A percentile compares a stretch with the other conserved stretches of the same genome.
These are phyloP conservation scores for Aegilops bicornis DNA, from an alignment of 176 grass and related monocot genomes.

Conservation along the genomic window DNA sequence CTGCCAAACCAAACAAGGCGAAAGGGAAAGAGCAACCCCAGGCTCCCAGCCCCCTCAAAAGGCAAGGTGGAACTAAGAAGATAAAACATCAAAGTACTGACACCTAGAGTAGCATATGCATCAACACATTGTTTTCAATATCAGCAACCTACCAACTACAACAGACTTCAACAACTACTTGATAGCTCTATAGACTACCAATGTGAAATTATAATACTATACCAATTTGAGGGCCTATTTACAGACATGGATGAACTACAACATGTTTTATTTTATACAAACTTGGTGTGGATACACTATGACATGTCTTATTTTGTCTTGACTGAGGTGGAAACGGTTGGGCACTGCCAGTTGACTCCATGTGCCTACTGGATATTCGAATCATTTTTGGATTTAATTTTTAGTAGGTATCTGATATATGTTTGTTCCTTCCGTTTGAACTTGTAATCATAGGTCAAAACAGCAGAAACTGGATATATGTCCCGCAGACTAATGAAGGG, in stretches of 20 bases:
- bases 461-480: conserved; percentile 99
- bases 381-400: conserved; percentile 2
- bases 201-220: background rate
- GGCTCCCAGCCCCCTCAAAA: background rate
- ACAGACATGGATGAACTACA: background rate
- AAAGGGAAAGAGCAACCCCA: background rate
- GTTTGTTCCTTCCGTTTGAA: conserved; percentile 19
- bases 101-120: background rate
- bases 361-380: background rate
- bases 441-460: conserved; percentile 77
- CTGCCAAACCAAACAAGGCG: too few species aligned
- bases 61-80: background rate
- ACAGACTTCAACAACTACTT: background rate
- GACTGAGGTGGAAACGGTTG: background rate
- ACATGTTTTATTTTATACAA: background rate
- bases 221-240: background rate
- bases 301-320: background rate
- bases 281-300: background rate
- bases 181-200: background rate
- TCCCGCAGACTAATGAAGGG: conserved; percentile 94
- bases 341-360: background rate
- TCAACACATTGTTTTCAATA: background rate
- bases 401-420: conserved; percentile 1
- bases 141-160: background rate
- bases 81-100: background rate